Percentiles rank a stretch among this genome's conserved stretches.
These are phyloP conservation scores for Stevia rebaudiana DNA, from an alignment of 140 eudicot species.

Conservation along the genomic window DNA sequence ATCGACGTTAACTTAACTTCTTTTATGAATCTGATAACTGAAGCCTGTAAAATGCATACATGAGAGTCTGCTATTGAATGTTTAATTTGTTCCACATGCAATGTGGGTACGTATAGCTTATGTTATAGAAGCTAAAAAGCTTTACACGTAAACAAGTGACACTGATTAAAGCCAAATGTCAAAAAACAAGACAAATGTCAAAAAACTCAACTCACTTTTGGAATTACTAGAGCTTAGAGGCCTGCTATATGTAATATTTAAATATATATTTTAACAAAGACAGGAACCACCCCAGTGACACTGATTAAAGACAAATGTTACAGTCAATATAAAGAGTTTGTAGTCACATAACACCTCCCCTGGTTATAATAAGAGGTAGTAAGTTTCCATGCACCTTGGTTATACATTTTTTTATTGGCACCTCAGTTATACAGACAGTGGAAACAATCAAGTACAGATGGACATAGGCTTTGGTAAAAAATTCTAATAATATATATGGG, in stretches of 20 bases:
- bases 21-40: neutral
- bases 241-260: neutral
- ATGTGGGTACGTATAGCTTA: too few species aligned
- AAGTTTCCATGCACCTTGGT: too few species aligned
- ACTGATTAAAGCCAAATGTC: too few species aligned
- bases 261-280: neutral
- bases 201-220: constrained; percentile 1
- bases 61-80: neutral
- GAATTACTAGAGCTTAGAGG: constrained; percentile 6
- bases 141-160: neutral
- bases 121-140: neutral
- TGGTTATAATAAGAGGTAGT: too few species aligned
- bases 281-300: neutral
- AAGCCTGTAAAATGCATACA: neutral
- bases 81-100: neutral
- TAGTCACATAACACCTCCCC: constrained; percentile 23
- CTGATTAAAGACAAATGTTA: constrained; percentile 8
- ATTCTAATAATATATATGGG: too few species aligned
- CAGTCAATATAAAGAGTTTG: neutral
- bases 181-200: neutral
- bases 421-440: neutral
- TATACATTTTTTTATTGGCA: too few species aligned
- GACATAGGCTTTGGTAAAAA: too few species aligned
- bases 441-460: too few species aligned
- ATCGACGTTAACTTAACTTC: neutral